Evolutionary conservation across 148 eudicot genomes (phyloP).

Genomic region (Oxyria digyna): DNA sequence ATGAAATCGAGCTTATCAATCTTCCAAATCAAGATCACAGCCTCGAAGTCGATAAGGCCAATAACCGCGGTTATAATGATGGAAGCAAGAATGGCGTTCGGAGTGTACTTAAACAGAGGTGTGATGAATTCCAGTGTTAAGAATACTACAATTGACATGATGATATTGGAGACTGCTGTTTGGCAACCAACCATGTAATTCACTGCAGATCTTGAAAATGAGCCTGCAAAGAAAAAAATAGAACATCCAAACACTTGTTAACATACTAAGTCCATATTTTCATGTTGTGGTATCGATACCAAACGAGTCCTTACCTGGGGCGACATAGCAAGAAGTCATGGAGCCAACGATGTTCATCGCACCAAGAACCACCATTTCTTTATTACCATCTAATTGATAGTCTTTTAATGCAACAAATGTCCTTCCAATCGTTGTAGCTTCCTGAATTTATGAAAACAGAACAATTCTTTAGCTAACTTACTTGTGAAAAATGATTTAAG

Average conservation of each 20-base stretch:
- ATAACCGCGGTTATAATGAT: constrained; percentile 68
- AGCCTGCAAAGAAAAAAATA: constrained; percentile 36
- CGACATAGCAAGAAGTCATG: constrained; percentile 74
- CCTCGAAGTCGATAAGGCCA: constrained; percentile 46
- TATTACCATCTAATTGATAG: constrained; percentile 84
- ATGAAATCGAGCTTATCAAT: constrained; percentile 54
- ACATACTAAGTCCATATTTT: not conserved
- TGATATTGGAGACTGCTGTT: constrained; percentile 62
- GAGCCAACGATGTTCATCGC: constrained; percentile 82
- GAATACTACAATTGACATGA: constrained; percentile 46
- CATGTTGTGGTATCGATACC: too few relatives aligned
- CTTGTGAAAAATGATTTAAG: not conserved
- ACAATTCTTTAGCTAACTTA: not conserved
- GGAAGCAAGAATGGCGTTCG: constrained; percentile 59
- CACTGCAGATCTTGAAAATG: constrained; percentile 64
- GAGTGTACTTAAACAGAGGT: constrained; percentile 56
- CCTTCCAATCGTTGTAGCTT: constrained; percentile 81
- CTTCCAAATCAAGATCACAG: constrained; percentile 47
- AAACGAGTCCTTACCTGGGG: constrained; percentile 51
- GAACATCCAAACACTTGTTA: not conserved
- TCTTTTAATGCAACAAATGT: constrained; percentile 78
- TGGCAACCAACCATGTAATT: constrained; percentile 60
- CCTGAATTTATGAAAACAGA: constrained; percentile 22
- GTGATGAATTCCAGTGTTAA: constrained; percentile 42
- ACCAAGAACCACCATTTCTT: constrained; percentile 87